phyloP scores from a whole-genome alignment of 768 basidiomycete species.

The Tricholoma terreum region DNA sequence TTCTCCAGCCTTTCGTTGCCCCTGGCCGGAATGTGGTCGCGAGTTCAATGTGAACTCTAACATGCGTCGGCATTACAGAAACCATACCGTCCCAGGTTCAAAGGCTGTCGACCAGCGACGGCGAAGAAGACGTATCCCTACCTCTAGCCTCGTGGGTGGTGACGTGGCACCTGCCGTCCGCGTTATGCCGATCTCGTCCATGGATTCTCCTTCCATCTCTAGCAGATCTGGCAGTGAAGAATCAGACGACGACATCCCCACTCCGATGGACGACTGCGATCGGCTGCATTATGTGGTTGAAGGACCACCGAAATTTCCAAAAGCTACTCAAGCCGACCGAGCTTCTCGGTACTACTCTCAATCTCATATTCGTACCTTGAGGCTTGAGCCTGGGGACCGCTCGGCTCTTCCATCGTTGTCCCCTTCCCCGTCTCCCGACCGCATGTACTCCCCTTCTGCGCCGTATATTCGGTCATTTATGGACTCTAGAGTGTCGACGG shows the following conservation, averaged over 20 bases:
- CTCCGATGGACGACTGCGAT: constrained; percentile 12
- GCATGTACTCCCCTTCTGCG: constrained; percentile 28
- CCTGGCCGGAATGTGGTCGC: constrained; percentile 69
- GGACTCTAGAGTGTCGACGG: constrained; percentile 33
- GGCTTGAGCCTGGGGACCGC: constrained; percentile 10
- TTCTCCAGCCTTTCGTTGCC: constrained; percentile 64
- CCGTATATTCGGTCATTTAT: constrained; percentile 28
- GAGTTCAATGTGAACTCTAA: constrained; percentile 85
- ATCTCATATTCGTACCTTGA: constrained; percentile 15
- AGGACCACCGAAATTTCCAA: background rate
- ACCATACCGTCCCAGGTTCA: constrained; percentile 45
- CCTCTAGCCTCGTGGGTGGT: constrained; percentile 11
- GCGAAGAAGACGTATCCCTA: constrained; percentile 24
- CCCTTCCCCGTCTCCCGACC: constrained; percentile 14
- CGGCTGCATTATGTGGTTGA: background rate
- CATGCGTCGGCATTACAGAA: constrained; percentile 78
- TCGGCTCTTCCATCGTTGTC: constrained; percentile 17
- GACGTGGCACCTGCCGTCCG: constrained; percentile 1
- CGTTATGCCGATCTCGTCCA: background rate
- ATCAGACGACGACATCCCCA: constrained; percentile 22
- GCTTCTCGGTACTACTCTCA: constrained; percentile 9
- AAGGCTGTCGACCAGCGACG: constrained; percentile 22
- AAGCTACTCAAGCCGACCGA: background rate
- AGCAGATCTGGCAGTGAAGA: constrained; percentile 24
- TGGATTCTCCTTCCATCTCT: constrained; percentile 19